phyloP scores from a whole-genome alignment of 768 basidiomycete species.

The Calocera cornea region DNA sequence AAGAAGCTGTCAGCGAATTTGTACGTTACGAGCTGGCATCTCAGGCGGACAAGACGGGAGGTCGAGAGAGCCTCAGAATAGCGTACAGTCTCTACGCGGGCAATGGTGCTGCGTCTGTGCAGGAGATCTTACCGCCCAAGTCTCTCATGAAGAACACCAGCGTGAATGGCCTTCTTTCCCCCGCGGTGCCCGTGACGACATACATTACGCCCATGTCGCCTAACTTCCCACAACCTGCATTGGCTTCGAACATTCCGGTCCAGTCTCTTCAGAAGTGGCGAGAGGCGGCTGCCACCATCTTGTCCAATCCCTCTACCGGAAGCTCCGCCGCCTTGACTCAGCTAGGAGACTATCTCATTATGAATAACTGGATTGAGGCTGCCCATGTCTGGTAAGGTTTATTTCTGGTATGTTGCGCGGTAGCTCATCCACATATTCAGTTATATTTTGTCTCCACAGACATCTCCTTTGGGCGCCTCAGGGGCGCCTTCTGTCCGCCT shows the following conservation, averaged over 20 bases:
- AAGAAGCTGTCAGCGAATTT: conserved; percentile 78
- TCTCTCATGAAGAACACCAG: conserved; percentile 28
- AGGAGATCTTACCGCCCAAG: conserved; percentile 54
- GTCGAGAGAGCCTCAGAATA: conserved; percentile 60
- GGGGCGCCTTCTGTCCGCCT: conserved; percentile 55
- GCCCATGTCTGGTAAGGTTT: conserved; percentile 76
- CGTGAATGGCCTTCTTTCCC: conserved; percentile 25
- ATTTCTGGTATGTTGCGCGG: not conserved
- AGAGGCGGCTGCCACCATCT: conserved; percentile 71
- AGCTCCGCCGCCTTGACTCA: conserved; percentile 63
- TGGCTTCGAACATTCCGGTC: conserved; percentile 37
- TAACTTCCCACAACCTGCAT: conserved; percentile 38
- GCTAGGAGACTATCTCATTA: conserved; percentile 68
- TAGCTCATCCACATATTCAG: conserved; percentile 27
- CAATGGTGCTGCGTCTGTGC: conserved; percentile 69
- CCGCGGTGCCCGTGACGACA: conserved; percentile 21
- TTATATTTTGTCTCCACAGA: conserved; percentile 75
- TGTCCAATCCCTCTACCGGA: conserved; percentile 59
- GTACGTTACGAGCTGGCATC: conserved; percentile 56
- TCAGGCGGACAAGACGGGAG: conserved; percentile 23
- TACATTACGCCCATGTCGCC: conserved; percentile 49
- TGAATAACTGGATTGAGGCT: conserved; percentile 63
- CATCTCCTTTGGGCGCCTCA: conserved; percentile 57
- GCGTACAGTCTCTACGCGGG: conserved; percentile 77
- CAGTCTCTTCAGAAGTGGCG: conserved; percentile 67